These are phyloP conservation scores for Exophiala sp. DNA, from an alignment of 2,329 filamentous ascomycete genomes.

Conservation along the genomic window DNA sequence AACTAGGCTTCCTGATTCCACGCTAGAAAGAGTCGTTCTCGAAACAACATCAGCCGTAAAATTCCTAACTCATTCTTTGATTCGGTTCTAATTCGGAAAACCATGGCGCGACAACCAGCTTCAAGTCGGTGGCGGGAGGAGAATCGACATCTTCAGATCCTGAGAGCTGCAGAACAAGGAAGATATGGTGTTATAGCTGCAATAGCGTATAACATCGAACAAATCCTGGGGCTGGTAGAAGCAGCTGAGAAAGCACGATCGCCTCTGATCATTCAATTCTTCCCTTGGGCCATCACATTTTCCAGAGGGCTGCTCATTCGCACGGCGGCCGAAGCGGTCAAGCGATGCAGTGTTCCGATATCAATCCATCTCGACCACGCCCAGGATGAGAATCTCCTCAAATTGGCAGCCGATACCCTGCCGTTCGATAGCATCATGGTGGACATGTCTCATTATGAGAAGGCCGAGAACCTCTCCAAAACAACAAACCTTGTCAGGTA, in stretches of 20 bases:
- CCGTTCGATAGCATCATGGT: constrained; percentile 73
- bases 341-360: constrained; percentile 57
- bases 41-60: no score
- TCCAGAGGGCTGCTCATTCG: constrained; percentile 51
- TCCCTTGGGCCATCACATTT: constrained; percentile 70
- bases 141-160: constrained; percentile 16
- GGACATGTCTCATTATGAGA: constrained; percentile 70
- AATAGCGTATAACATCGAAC: constrained; percentile 63
- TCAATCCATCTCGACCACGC: constrained; percentile 66
- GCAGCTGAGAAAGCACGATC: constrained; percentile 66
- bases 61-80: no score
- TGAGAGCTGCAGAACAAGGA: constrained; percentile 30
- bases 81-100: no score
- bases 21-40: no score
- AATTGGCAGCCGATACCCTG: constrained; percentile 57
- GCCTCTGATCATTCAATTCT: constrained; percentile 68
- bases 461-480: constrained; percentile 63
- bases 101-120: no score
- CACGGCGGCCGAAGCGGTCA: constrained; percentile 55
- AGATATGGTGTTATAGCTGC: constrained; percentile 22
- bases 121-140: neutral
- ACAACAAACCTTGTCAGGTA: constrained; percentile 61
- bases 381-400: constrained; percentile 54
- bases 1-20: no score
- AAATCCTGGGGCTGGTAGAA: constrained; percentile 64